phyloP scores from a whole-genome alignment of 2,329 filamentous ascomycete species.

The Amauroascus verrucosus region DNA sequence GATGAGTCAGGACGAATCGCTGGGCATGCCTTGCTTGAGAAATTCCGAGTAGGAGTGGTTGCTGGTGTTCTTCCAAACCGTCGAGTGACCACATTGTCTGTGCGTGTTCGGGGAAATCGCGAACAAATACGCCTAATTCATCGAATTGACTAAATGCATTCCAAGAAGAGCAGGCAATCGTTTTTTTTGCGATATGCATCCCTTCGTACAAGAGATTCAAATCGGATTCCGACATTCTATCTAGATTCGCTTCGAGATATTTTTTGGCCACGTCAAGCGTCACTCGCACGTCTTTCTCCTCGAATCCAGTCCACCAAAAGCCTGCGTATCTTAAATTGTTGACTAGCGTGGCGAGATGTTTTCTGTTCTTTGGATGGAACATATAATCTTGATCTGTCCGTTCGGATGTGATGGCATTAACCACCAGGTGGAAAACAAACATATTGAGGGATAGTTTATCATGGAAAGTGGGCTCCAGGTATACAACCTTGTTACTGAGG shows the following conservation, averaged over 20 bases:
- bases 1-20: constrained; percentile 39
- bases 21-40: constrained; percentile 49
- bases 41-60: constrained; percentile 48
- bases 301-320: constrained; percentile 77
- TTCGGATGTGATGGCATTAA: constrained; percentile 83
- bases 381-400: constrained; percentile 76
- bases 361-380: constrained; percentile 66
- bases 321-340: constrained; percentile 71
- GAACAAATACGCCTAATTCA: constrained; percentile 65
- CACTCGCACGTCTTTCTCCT: constrained; percentile 48
- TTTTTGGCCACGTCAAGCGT: constrained; percentile 56
- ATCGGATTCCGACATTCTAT: constrained; percentile 53
- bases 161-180: constrained; percentile 54
- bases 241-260: constrained; percentile 55
- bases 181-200: constrained; percentile 53
- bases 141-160: constrained; percentile 57
- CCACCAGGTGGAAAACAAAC: constrained; percentile 72
- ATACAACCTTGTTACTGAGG: constrained; percentile 59
- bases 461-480: constrained; percentile 71
- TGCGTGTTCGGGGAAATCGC: constrained; percentile 53
- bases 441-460: constrained; percentile 75
- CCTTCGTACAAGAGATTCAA: constrained; percentile 51
- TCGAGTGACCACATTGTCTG: constrained; percentile 60
- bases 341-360: constrained; percentile 57
- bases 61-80: constrained; percentile 27